Base-by-base conservation (phyloP, 192 early-diverging fungal species). In the Podila horticola region DNA sequence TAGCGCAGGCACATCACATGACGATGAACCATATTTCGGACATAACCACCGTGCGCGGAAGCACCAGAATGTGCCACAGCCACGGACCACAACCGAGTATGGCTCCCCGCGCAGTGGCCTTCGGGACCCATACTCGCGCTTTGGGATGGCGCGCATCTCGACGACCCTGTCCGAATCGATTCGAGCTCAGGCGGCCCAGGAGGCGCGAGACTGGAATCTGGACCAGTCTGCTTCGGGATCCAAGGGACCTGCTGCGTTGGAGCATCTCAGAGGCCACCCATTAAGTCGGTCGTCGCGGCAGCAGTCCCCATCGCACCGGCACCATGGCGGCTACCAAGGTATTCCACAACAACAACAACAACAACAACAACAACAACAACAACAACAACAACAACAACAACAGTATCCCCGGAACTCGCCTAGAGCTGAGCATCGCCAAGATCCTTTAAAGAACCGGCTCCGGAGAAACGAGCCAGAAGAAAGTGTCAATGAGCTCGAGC, bases 161-260 rank as follows among this genome's bases (percentile, higher is more conserved):
- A 81, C 77, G 2, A 66, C 77, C 0, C 12, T 81, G 2, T 52
- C 77, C n/a, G 77, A 81, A 28, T 81, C 77, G 15, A 81, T 81
- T 20, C 77, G 77, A 5, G 77, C 77, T 17, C 62, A 66, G 34
- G 71, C 77, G 6, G 70, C 77, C 28, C 36, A 81, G 30, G 77
- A 81, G 49, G 77, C 77, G 5, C 58, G 72, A 19, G 57, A 69
- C 1, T 72, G 70, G 77, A 64, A 67, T 12, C 33, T 64, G 0
- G 24, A 68, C 9, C 41, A n/a, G 15, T 50, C 58, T 5, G 61
- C 28, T 30, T 68, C 70, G 1, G 70, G 52, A 31, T 72, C 70
- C 24, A 72, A 81, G 55, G 76, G 77, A 19, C 77, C 67, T 36
- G 77, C 77, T 20, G 77, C 77, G n/a, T 33, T 81, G 4, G 66